These are phyloP conservation scores for Coprinopsis sp. DNA, from an alignment of 768 basidiomycete species.

Conservation along the genomic window DNA sequence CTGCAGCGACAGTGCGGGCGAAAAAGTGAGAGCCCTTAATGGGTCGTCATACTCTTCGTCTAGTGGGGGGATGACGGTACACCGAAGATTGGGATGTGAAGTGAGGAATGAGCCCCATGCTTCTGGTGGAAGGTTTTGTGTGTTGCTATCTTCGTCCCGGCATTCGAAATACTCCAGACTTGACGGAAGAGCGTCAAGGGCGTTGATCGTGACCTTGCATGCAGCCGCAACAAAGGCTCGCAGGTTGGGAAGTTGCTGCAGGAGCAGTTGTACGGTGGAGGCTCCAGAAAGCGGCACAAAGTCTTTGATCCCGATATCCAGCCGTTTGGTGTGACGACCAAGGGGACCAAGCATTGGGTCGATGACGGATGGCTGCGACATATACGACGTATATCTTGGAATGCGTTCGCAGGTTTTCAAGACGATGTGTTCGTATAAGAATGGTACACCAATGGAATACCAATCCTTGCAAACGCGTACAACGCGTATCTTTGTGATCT, in stretches of 20 bases:
- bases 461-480: constrained; percentile 24
- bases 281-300: background rate
- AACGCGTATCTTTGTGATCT: constrained; percentile 23
- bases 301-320: background rate
- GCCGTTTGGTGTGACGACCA: background rate
- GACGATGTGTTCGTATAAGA: constrained; percentile 22
- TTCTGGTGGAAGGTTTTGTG: too few relatives aligned
- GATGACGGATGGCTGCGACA: background rate
- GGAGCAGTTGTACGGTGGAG: background rate
- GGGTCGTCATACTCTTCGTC: background rate
- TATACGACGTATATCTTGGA: background rate
- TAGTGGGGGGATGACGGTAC: too few relatives aligned
- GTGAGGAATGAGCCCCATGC: too few relatives aligned
- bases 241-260: background rate
- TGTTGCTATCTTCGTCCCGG: background rate
- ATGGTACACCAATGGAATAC: constrained; percentile 17
- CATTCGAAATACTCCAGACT: background rate
- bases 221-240: background rate
- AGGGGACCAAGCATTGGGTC: background rate
- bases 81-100: too few relatives aligned
- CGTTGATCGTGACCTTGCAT: background rate
- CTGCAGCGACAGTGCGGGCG: background rate
- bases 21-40: background rate
- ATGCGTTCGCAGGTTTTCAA: constrained; percentile 2
- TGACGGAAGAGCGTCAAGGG: background rate